These are phyloP conservation scores for Vitis cinerea DNA, from an alignment of 164 flowering plant species.

Conservation along the genomic window DNA sequence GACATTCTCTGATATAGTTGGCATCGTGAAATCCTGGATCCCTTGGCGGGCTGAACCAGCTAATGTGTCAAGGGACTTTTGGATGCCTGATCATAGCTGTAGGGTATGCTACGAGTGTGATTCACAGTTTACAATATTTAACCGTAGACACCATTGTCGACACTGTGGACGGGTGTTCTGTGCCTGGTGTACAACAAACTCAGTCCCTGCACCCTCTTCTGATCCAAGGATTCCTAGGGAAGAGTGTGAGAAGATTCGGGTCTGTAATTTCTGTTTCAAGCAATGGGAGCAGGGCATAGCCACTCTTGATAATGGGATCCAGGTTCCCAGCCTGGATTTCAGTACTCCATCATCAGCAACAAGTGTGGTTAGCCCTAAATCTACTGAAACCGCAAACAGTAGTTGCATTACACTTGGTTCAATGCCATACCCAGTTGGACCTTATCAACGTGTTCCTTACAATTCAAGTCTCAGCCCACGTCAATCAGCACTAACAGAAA, in stretches of 20 bases:
- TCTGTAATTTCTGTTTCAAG: conserved; percentile 83
- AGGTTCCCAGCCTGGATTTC: conserved; percentile 36
- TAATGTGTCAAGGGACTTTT: conserved; percentile 85
- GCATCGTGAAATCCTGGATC: conserved; percentile 67
- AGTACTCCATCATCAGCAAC: conserved; percentile 64
- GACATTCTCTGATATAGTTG: conserved; percentile 52
- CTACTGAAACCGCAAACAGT: conserved; percentile 55
- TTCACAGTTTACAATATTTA: conserved; percentile 72
- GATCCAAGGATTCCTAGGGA: conserved; percentile 38
- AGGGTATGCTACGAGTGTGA: conserved; percentile 97
- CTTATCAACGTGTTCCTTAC: conserved; percentile 46
- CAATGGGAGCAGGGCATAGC: conserved; percentile 62
- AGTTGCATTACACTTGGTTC: conserved; percentile 57
- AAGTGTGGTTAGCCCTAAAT: conserved; percentile 69
- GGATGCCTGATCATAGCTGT: conserved; percentile 99
- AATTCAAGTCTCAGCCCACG: conserved; percentile 39
- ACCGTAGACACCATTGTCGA: conserved; percentile 92
- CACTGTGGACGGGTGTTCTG: conserved; percentile 92
- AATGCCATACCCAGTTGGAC: conserved; percentile 46
- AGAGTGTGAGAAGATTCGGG: conserved; percentile 77
- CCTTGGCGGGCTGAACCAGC: conserved; percentile 71
- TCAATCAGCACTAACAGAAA: conserved; percentile 43
- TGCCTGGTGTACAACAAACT: conserved; percentile 81
- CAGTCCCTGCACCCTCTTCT: conserved; percentile 55
- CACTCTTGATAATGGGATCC: conserved; percentile 42